These are phyloP conservation scores for Boletus pseudo-olivaceus DNA, from an alignment of 768 basidiomycete species.

Conservation along the genomic window DNA sequence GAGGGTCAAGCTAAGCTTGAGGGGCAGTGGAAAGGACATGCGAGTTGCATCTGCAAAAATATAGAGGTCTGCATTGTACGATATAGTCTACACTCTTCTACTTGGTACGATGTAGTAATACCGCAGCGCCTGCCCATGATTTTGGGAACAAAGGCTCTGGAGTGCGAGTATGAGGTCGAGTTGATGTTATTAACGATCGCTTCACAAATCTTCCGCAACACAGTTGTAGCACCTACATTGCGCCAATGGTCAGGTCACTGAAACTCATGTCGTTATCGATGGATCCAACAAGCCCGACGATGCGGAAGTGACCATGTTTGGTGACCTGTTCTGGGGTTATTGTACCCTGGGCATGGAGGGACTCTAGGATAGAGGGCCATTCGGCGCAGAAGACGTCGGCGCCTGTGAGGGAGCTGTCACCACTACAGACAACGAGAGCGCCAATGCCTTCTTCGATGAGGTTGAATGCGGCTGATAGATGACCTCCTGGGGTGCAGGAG, in stretches of 20 bases:
- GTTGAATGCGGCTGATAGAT: slow-evolving; percentile 82
- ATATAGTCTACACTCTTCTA: too few relatives aligned
- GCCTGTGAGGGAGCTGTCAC: slow-evolving; percentile 95
- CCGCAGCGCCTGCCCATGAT: slow-evolving; percentile 99
- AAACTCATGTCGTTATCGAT: slow-evolving; percentile 99
- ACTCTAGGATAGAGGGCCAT: slow-evolving; percentile 83
- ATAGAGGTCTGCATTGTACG: too few relatives aligned
- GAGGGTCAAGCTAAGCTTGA: too few relatives aligned
- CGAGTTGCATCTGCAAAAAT: too few relatives aligned
- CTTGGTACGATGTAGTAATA: too few relatives aligned
- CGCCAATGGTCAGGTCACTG: slow-evolving; percentile 97
- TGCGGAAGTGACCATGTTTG: slow-evolving; percentile 81
- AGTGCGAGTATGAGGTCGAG: slow-evolving; percentile 93
- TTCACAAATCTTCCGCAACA: slow-evolving; percentile 95
- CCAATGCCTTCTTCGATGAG: slow-evolving; percentile 96
- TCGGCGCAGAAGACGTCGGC: slow-evolving; percentile 92
- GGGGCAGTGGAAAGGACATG: too few relatives aligned
- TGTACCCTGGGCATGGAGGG: slow-evolving; percentile 64
- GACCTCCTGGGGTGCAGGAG: slow-evolving; percentile 86
- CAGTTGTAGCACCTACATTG: too few relatives aligned
- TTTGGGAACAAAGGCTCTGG: slow-evolving; percentile 95
- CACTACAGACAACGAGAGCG: slow-evolving; percentile 94
- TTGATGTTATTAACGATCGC: slow-evolving; percentile 98
- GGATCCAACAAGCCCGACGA: slow-evolving; percentile 97
- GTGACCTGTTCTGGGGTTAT: slow-evolving; percentile 73